Percentiles rank a stretch among this genome's conserved stretches.
These are phyloP conservation scores for Thalassiosira profunda DNA, from an alignment of 108 stramenopile species.

Conservation along the genomic window DNA sequence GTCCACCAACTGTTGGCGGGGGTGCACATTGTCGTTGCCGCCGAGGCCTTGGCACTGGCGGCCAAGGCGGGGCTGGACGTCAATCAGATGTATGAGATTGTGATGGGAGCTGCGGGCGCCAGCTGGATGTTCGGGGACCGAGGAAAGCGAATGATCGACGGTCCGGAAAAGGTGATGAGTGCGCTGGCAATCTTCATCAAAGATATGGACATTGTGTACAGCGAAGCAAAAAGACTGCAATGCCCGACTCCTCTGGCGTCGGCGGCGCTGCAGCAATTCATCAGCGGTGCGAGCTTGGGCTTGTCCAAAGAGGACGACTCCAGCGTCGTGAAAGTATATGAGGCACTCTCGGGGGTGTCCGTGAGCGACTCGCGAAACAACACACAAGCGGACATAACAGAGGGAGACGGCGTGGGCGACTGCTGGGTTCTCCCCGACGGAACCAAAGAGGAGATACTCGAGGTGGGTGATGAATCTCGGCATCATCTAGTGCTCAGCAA, in stretches of 20 bases:
- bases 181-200: constrained; percentile 77
- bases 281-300: constrained; percentile 61
- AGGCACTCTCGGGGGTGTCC: constrained; percentile 60
- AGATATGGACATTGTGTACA: constrained; percentile 84
- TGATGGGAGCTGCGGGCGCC: constrained; percentile 71
- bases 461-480: constrained; percentile 59
- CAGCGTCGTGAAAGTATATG: constrained; percentile 79
- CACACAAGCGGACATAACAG: constrained; percentile 2
- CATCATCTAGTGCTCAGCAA: constrained; percentile 61
- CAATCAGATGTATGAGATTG: constrained; percentile 72
- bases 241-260: constrained; percentile 67
- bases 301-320: constrained; percentile 72
- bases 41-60: constrained; percentile 77
- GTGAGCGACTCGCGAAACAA: constrained; percentile 35
- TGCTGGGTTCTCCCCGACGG: constrained; percentile 60
- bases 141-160: constrained; percentile 68
- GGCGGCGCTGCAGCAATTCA: constrained; percentile 77
- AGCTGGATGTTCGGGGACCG: constrained; percentile 87
- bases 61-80: constrained; percentile 80
- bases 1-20: constrained; percentile 86
- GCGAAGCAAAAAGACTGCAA: constrained; percentile 58
- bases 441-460: constrained; percentile 55
- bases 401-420: constrained; percentile 55
- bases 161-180: constrained; percentile 45
- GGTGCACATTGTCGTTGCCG: constrained; percentile 72